phyloP scores from a whole-genome alignment of 2,329 filamentous ascomycete species.

The Trichoderma cornu-damae region DNA sequence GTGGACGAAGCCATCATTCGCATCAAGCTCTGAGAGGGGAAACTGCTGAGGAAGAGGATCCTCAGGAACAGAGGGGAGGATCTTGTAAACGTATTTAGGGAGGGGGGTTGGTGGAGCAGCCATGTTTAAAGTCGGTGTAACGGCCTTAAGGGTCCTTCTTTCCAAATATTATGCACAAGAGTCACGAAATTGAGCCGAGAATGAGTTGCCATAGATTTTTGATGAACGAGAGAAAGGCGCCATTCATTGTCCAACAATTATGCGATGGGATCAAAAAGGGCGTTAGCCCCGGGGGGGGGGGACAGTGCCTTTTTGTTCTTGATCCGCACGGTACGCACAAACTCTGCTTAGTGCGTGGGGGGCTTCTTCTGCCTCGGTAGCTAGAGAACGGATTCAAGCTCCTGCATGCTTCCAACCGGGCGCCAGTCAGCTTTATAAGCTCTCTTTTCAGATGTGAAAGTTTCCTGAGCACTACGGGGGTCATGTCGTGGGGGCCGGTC shows the following conservation, averaged over 20 bases:
- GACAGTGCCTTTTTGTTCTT: too few species aligned
- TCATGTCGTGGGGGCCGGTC: constrained; percentile 56
- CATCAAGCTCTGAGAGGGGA: constrained; percentile 55
- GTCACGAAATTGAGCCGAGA: neutral
- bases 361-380: too few species aligned
- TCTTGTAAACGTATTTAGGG: constrained; percentile 53
- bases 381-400: neutral
- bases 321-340: neutral
- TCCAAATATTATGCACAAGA: neutral
- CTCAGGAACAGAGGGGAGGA: constrained; percentile 49
- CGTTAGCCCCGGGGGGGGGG: too few species aligned
- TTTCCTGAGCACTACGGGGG: neutral
- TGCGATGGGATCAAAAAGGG: too few species aligned
- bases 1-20: constrained; percentile 57
- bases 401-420: neutral
- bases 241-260: too few species aligned
- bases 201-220: neutral
- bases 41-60: constrained; percentile 49
- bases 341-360: neutral
- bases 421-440: neutral
- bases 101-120: constrained; percentile 31
- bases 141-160: accelerated
- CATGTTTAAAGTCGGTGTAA: constrained; percentile 23
- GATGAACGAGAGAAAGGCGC: neutral
- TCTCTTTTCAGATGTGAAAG: neutral